Evolutionary conservation across 164 flowering plant species (phyloP).

Genomic region (Tetracentron sinense): DNA sequence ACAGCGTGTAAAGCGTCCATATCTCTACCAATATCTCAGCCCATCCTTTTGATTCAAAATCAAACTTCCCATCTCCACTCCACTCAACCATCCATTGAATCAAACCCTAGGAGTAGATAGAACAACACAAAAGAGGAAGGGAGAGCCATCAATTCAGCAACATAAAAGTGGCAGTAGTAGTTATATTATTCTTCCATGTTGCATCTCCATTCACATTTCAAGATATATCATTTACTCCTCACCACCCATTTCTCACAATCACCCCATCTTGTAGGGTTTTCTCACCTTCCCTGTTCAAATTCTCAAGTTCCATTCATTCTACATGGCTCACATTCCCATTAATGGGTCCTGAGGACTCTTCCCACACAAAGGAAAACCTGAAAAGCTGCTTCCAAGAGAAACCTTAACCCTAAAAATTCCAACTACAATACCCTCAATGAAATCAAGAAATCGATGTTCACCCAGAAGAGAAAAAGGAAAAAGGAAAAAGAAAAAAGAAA

Average conservation of each 20-base stretch:
- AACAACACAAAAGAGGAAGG: conserved; percentile 1
- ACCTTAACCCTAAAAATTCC: conserved; percentile 18
- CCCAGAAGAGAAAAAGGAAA: conserved; percentile 5
- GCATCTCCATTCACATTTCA: not conserved
- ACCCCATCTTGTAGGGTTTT: not conserved
- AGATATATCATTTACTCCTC: not conserved
- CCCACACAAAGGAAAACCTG: conserved; percentile 13
- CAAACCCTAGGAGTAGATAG: not conserved
- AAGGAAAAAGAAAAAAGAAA: no score
- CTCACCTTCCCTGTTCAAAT: conserved; percentile 20
- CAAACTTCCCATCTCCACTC: not conserved
- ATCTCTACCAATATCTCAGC: not conserved
- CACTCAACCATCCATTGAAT: not conserved
- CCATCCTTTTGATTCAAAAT: not conserved
- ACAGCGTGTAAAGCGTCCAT: not conserved
- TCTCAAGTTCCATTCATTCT: conserved; percentile 27
- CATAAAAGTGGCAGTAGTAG: not conserved
- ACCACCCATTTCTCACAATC: not conserved
- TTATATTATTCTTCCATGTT: not conserved
- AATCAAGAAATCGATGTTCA: conserved; percentile 4
- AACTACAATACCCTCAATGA: not conserved
- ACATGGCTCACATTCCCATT: conserved; percentile 16
- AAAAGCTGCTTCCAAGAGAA: conserved; percentile 9
- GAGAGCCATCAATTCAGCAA: conserved; percentile 3
- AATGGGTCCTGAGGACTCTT: conserved; percentile 13